Percentiles rank a stretch among this genome's conserved stretches.
These are phyloP conservation scores for Phascolomyces articulosus DNA, from an alignment of 371 early-diverging fungal species.

Conservation along the genomic window DNA sequence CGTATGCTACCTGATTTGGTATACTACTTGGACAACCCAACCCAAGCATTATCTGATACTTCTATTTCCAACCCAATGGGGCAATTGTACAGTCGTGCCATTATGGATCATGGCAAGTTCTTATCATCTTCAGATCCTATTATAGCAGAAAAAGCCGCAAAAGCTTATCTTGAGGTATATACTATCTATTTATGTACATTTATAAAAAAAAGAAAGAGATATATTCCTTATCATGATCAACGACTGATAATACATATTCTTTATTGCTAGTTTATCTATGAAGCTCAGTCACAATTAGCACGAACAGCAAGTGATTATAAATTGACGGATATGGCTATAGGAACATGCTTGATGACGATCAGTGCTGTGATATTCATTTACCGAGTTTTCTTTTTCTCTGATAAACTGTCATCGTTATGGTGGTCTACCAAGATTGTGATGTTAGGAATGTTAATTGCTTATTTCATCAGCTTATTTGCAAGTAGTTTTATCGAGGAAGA, in stretches of 20 bases:
- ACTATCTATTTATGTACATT: no score
- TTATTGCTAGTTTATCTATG: conserved; percentile 41
- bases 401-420: neutral
- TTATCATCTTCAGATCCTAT: neutral
- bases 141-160: conserved; percentile 17
- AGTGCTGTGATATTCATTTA: conserved; percentile 15
- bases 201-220: neutral
- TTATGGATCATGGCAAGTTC: conserved; percentile 19
- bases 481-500: conserved; percentile 84
- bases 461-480: conserved; percentile 63
- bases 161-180: conserved; percentile 39
- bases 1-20: conserved; percentile 17
- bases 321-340: conserved; percentile 49
- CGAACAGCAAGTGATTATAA: conserved; percentile 62
- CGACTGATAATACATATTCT: neutral
- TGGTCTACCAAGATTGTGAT: conserved; percentile 24
- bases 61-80: neutral
- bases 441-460: conserved; percentile 35
- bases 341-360: conserved; percentile 28
- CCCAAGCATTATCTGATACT: neutral
- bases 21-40: conserved; percentile 16
- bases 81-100: conserved; percentile 13
- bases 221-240: neutral
- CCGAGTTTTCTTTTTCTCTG: neutral
- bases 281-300: conserved; percentile 49